Evolutionary conservation across 805 yeast genomes (phyloP), one percentile per base, ranked within the genome.

Genomic region (Wickerhamomyces mucosus): DNA sequence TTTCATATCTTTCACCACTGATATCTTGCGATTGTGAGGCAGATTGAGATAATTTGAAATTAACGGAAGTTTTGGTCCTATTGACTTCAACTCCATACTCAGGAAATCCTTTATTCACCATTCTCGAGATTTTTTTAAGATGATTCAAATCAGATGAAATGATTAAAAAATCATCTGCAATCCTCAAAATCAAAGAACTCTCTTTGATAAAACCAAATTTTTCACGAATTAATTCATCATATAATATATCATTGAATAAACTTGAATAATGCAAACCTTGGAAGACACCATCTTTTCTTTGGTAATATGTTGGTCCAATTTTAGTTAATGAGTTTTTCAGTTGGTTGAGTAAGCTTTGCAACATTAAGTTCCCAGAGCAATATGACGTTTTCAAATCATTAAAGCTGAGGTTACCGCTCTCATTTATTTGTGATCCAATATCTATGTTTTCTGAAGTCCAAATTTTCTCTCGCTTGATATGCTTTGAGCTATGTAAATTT

Each of bases 161-260:
- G n/a, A 84, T 61, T 18, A 88, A 49, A 45, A 88, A 88, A 50
- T 88, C 97, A 55, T 88, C 97, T 0, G 85, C 94, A 15, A 83
- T 52, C 32, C 96, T 56, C 7, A 84, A 35, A 3, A 84, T 49
- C 3, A 66, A 36, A 12, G 67, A 54, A 3, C 53, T 43, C 6
- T 43, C 36, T 3, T 39, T 31, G 1, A 38, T 21, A n/a, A 50
- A 24, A 11, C 46, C 40, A 42, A 43, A 42, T 29, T 40, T 38
- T 4, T 40, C 39, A 18, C 63, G 60, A 9, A 80, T 65, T 19
- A 88, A 48, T 2, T 66, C 61, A 45, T 80, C 85, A 44, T 80
- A 79, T 0, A 82, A 68, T 1, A 85, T 40, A 40, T 85, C 83
- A 40, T 94, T 85, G 21, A 88, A 62, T 5, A 76, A 59, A 1